Evolutionary conservation across 2,329 filamentous ascomycete species (phyloP).

Genomic region (Fusarium sp.): DNA sequence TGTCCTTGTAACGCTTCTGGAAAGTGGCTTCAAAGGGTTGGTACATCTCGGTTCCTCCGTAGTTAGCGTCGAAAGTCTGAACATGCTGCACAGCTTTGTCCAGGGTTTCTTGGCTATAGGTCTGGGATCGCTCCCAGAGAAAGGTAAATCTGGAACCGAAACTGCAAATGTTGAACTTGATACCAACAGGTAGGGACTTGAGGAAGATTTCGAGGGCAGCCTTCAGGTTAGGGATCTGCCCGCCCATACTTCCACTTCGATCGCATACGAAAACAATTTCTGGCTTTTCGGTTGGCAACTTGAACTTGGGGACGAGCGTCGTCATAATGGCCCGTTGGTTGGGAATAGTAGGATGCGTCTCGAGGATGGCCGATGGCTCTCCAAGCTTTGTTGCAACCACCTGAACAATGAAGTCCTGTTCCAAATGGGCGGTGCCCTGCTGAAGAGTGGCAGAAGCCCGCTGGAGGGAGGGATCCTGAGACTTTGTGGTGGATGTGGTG

Average conservation of each 20-base stretch:
- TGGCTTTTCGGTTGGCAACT: conserved; percentile 64
- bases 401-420: conserved; percentile 76
- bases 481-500: conserved; percentile 58
- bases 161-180: conserved; percentile 78
- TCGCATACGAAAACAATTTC: conserved; percentile 82
- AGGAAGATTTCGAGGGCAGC: conserved; percentile 73
- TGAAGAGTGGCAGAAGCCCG: conserved; percentile 73
- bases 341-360: conserved; percentile 72
- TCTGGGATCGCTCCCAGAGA: conserved; percentile 62
- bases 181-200: conserved; percentile 73
- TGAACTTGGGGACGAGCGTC: conserved; percentile 77
- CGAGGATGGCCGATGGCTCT: conserved; percentile 74
- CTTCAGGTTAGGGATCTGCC: conserved; percentile 66
- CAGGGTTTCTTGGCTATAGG: conserved; percentile 61
- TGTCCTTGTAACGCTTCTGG: conserved; percentile 57
- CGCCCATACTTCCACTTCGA: conserved; percentile 75
- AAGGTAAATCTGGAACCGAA: conserved; percentile 67
- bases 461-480: conserved; percentile 64
- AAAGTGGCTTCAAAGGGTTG: conserved; percentile 61
- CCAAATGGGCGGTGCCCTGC: conserved; percentile 65
- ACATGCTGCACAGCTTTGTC: conserved; percentile 60
- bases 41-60: conserved; percentile 68
- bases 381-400: conserved; percentile 71
- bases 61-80: conserved; percentile 58
- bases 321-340: conserved; percentile 77